Base-by-base conservation (phyloP, 2,329 filamentous ascomycete genomes). In the Alternaria brassicicola region DNA sequence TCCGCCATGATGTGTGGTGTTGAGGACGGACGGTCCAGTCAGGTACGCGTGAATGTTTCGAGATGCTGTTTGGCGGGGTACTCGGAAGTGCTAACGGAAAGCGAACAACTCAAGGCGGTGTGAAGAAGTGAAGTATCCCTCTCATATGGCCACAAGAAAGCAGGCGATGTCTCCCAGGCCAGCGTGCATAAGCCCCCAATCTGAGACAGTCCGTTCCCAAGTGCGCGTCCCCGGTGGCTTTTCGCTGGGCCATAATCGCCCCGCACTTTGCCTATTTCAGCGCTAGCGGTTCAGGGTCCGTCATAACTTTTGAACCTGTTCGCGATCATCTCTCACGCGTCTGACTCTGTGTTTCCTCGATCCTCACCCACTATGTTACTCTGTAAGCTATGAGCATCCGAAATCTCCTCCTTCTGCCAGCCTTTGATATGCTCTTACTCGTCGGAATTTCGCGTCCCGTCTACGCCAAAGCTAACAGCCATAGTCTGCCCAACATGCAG, bases 401-500 rank as follows among this genome's bases (percentile, higher is more conserved):
- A 6, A n/a, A 2, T 31, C 28, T 7, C 2, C 7, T 21, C 35
- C 43, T 15, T 17, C 23, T n/a, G 42, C 26, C 5, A 17, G 21
- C 25, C 4, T 3, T 30, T 45, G 25, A 13, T 21, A n/a, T 26
- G n/a, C 4, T 17, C 7, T 21, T 21, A 21, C 9, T 9, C 4
- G 2, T 13, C 3, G 25, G 19, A 31, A 26, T 26, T 15, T 5
- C 48, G 2, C 33, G 4, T 17, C 4, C 9, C 23, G 19, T 3
- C 10, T 3, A 13, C 49, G 15, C 15, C 25, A 25, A 53, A 61
- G 35, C 28, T 31, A 28, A 30, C 41, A 15, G 17, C 23, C 35
- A 10, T 13, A 73, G 90, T 94, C 86, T 95, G 91, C 78, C 91
- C 91, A 49, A 86, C 87, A 76, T 95, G 91, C 83, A 88, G 88